Percentiles rank a stretch among this genome's conserved stretches.
These are phyloP conservation scores for Diphasiastrum complanatum DNA, from an alignment of 83 land plant genomes.

Conservation along the genomic window DNA sequence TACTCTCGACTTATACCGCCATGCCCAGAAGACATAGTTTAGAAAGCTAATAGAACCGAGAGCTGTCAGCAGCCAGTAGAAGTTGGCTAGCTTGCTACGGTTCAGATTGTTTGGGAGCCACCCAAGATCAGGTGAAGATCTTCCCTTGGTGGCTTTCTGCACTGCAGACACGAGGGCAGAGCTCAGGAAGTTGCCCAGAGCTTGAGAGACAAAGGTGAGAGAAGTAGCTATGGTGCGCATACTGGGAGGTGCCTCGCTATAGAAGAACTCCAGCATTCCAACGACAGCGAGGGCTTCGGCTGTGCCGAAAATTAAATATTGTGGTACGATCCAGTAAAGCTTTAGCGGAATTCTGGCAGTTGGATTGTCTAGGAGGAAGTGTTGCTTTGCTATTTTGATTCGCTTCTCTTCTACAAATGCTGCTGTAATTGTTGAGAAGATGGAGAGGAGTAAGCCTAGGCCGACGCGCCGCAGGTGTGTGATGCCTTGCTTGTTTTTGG, in stretches of 20 bases:
- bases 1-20: slow-evolving; percentile 51
- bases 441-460: slow-evolving; percentile 36
- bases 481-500: slow-evolving; percentile 42
- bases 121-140: too few relatives aligned
- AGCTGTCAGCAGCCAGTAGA: slow-evolving; percentile 60
- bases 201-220: slow-evolving; percentile 33
- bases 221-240: slow-evolving; percentile 67
- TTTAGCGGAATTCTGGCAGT: slow-evolving; percentile 27
- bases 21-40: slow-evolving; percentile 31
- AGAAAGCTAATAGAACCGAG: slow-evolving; percentile 40
- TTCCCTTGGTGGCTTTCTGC: slow-evolving; percentile 28
- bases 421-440: slow-evolving; percentile 36
- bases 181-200: slow-evolving; percentile 61
- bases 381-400: slow-evolving; percentile 15
- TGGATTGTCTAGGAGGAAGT: neutral
- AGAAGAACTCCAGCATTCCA: slow-evolving; percentile 70
- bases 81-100: slow-evolving; percentile 41
- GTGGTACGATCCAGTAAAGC: slow-evolving; percentile 60
- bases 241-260: slow-evolving; percentile 47
- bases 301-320: slow-evolving; percentile 50
- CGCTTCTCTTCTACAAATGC: slow-evolving; percentile 43
- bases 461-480: slow-evolving; percentile 41
- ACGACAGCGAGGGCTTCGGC: slow-evolving; percentile 55
- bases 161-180: slow-evolving; percentile 46
- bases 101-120: slow-evolving; percentile 52